Conservation (phyloP, 495 filamentous ascomycete species). For the Poronia punctata region DNA sequence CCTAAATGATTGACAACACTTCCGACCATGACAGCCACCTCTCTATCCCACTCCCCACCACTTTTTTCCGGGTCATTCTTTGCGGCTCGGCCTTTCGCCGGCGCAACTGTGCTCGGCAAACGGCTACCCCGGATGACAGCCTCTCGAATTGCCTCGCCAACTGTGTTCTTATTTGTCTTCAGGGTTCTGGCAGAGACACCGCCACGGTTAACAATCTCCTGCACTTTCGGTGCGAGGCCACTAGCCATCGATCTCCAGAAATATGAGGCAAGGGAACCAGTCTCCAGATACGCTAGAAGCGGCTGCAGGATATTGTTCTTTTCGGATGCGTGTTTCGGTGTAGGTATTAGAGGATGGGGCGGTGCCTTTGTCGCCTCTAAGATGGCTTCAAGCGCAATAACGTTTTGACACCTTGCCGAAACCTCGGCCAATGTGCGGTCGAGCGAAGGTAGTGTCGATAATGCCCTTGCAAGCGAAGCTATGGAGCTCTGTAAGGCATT, state of each 20-base stretch:
- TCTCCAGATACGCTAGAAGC: slow-evolving; percentile 74
- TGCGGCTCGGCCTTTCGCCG: slow-evolving; percentile 32
- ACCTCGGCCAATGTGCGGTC: slow-evolving; percentile 79
- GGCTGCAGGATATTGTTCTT: slow-evolving; percentile 60
- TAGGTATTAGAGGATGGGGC: slow-evolving; percentile 52
- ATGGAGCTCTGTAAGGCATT: slow-evolving; percentile 65
- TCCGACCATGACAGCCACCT: slow-evolving; percentile 92
- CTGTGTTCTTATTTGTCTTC: slow-evolving; percentile 62
- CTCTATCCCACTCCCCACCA: slow-evolving; percentile 70
- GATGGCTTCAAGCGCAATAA: slow-evolving; percentile 77
- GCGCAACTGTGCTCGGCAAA: slow-evolving; percentile 37
- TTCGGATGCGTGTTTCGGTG: slow-evolving; percentile 17
- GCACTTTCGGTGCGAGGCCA: slow-evolving; percentile 65
- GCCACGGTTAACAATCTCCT: slow-evolving; percentile 74
- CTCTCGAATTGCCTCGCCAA: slow-evolving; percentile 70
- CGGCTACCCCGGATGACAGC: slow-evolving; percentile 74
- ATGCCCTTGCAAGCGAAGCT: slow-evolving; percentile 59
- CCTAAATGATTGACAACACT: slow-evolving; percentile 50
- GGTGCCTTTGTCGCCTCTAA: slow-evolving; percentile 62
- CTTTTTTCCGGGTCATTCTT: slow-evolving; percentile 33
- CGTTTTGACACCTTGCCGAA: slow-evolving; percentile 78
- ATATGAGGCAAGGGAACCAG: slow-evolving; percentile 75
- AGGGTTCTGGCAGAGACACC: slow-evolving; percentile 78
- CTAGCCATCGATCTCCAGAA: slow-evolving; percentile 88
- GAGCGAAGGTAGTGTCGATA: slow-evolving; percentile 74